Percentiles rank a stretch among this genome's conserved stretches.
phyloP scores from a whole-genome alignment of 2,329 filamentous ascomycete genomes.

The Fusarium buharicum region DNA sequence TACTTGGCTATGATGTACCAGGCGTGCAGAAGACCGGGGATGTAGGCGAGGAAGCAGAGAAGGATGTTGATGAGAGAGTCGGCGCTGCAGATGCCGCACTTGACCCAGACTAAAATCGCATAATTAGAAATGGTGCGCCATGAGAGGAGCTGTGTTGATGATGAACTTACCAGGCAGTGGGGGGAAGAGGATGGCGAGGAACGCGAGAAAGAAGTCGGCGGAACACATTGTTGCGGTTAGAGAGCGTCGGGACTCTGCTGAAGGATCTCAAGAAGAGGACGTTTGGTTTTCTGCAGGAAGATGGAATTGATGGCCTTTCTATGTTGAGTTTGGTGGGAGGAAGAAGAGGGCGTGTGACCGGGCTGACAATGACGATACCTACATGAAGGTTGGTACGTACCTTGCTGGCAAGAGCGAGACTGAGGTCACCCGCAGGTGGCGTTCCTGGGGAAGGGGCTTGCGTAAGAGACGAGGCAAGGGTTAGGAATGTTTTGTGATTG shows the following conservation, averaged over 20 bases:
- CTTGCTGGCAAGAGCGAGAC: conserved; percentile 7
- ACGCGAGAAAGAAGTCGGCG: conserved; percentile 70
- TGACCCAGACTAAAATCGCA: conserved; percentile 83
- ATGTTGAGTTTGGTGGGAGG: conserved; percentile 15
- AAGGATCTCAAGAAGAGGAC: neutral
- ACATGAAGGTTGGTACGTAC: conserved; percentile 16
- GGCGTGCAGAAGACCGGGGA: conserved; percentile 91
- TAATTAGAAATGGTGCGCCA: conserved; percentile 24
- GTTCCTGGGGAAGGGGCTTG: conserved; percentile 35
- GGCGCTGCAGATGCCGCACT: conserved; percentile 89
- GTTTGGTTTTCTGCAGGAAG: neutral
- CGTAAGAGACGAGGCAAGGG: conserved; percentile 29
- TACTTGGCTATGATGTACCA: conserved; percentile 98
- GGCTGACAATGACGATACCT: conserved; percentile 40
- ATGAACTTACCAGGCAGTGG: conserved; percentile 68
- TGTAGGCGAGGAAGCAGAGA: conserved; percentile 79
- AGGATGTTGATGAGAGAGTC: conserved; percentile 96
- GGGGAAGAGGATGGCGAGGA: conserved; percentile 73
- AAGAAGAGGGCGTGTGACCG: conserved; percentile 28
- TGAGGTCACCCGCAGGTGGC: conserved; percentile 38
- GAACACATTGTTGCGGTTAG: conserved; percentile 61
- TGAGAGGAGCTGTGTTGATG: conserved; percentile 5
- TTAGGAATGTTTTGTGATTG: conserved; percentile 10
- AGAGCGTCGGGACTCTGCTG: neutral
- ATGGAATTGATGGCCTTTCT: conserved; percentile 16